Conservation (phyloP, 2,329 filamentous ascomycete species). For the Waltergamsia citrina region DNA sequence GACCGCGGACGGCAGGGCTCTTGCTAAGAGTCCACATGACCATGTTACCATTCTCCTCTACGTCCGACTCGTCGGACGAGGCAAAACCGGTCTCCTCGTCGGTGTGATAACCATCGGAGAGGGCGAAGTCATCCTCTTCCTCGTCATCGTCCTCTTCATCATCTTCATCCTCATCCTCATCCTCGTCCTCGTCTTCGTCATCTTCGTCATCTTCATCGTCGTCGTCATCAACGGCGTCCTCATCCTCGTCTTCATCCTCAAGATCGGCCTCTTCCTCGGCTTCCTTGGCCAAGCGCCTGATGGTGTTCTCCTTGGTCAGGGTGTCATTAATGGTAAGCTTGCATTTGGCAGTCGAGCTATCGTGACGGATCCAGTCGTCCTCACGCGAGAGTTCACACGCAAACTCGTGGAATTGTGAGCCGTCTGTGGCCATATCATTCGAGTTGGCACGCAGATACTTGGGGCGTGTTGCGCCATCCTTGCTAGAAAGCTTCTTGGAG, state of each 20-base stretch:
- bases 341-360: slow-evolving; percentile 50
- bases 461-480: slow-evolving; percentile 10
- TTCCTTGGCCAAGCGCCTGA: slow-evolving; percentile 78
- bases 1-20: slow-evolving; percentile 21
- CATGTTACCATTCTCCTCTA: slow-evolving; percentile 56
- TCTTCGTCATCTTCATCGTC: slow-evolving; percentile 36
- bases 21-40: slow-evolving; percentile 44
- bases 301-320: slow-evolving; percentile 78
- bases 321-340: slow-evolving; percentile 87
- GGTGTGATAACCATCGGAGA: slow-evolving; percentile 65
- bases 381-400: slow-evolving; percentile 72
- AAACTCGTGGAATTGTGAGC: slow-evolving; percentile 78
- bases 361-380: slow-evolving; percentile 81
- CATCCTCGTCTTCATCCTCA: slow-evolving; percentile 54
- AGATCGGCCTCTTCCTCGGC: slow-evolving; percentile 80
- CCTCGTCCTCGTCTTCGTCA: slow-evolving; percentile 37
- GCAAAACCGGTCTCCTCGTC: slow-evolving; percentile 61
- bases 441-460: slow-evolving; percentile 42
- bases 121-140: slow-evolving; percentile 40
- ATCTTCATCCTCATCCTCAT: slow-evolving; percentile 39
- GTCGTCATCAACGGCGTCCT: slow-evolving; percentile 29
- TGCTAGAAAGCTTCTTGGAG: slow-evolving; percentile 14
- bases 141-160: slow-evolving; percentile 42
- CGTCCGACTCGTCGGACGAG: slow-evolving; percentile 54
- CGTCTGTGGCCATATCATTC: slow-evolving; percentile 41